Base-by-base conservation (phyloP, 176 grass and related monocot genomes). In the Lolium multiflorum region DNA sequence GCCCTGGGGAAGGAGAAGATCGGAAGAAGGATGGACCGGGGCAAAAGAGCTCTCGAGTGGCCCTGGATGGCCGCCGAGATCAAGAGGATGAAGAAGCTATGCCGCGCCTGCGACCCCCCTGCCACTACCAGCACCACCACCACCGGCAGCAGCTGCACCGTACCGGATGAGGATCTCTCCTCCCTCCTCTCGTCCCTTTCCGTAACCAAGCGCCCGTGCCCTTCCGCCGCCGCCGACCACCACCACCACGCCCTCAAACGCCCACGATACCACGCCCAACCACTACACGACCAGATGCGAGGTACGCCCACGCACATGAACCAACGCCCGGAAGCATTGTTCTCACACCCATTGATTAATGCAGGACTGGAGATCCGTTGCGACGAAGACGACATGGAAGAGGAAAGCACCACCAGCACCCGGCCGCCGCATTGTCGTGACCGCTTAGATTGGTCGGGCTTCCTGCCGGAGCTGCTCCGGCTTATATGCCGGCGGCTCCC, bases 341-440 rank as follows among this genome's bases (percentile, higher is more conserved):
- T 64, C 61, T 64, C 61, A 64, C 61, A 28, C 62, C 25, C 62
- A 31, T 64, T 26, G 11, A 6, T 64, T 16, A 13, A 16, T 58
- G 70, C 55, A 57, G 76, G 76, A 43, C 4, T 78, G 54, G 51
- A 21, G 76, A 78, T 78, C 55, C 6, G 76, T 39, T 41, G 54
- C 26, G 61, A 28, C 61, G 54, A 59, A n/a, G 59, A 31, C 2
- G 51, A 6, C 61, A 65, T 65, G 62, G 62, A 65, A 65, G 62
- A 65, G 62, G 62, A 14, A 5, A 28, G 22, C 61, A 64, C 2
- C 16, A 55, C 16, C 55, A 52, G 58, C 57, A 59, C 3, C 57
- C 20, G 57, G 57, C 20, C 20, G 57, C 57, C 2, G 57, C 57
- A 59, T 3, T n/a, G 18, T n/a, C 54, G 54, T 20, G 15, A 7